These are phyloP conservation scores for Talaromyces sp. DNA, from an alignment of 2,329 filamentous ascomycete genomes.

Conservation along the genomic window DNA sequence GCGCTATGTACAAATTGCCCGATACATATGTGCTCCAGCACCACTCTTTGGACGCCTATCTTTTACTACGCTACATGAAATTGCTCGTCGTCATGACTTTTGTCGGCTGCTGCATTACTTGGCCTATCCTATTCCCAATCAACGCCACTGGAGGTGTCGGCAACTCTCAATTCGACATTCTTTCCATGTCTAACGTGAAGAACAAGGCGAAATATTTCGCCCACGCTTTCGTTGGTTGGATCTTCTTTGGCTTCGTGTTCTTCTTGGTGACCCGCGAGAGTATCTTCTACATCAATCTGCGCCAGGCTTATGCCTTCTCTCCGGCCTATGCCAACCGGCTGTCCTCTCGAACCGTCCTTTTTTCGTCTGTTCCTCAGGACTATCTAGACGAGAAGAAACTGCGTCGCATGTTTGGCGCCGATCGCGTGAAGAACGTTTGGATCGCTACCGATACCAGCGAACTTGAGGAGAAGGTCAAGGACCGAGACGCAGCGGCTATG, in stretches of 20 bases:
- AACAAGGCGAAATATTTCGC: conserved; percentile 71
- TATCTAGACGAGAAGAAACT: conserved; percentile 77
- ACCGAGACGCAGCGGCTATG: conserved; percentile 75
- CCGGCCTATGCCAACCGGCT: conserved; percentile 80
- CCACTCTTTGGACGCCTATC: conserved; percentile 86
- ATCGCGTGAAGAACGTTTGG: conserved; percentile 80
- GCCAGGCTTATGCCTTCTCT: conserved; percentile 86
- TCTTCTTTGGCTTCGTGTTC: conserved; percentile 84
- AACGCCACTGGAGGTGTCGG: conserved; percentile 75
- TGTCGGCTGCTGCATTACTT: conserved; percentile 78
- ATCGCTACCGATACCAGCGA: conserved; percentile 73
- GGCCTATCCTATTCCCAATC: conserved; percentile 84
- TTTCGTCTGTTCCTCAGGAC: conserved; percentile 74
- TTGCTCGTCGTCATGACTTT: conserved; percentile 75
- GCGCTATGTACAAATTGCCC: conserved; percentile 61
- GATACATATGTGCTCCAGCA: conserved; percentile 84
- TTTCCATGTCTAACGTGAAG: conserved; percentile 74
- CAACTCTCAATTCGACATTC: conserved; percentile 65
- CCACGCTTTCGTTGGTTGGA: conserved; percentile 73
- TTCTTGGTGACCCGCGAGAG: conserved; percentile 83
- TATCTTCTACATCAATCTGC: conserved; percentile 87
- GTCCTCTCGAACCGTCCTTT: conserved; percentile 85
- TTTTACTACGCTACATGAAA: conserved; percentile 84
- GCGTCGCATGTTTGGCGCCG: conserved; percentile 72
- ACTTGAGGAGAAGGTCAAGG: conserved; percentile 74